Conservation (phyloP, 75 land plant genomes). For the Chamaecyparis obtusa region DNA sequence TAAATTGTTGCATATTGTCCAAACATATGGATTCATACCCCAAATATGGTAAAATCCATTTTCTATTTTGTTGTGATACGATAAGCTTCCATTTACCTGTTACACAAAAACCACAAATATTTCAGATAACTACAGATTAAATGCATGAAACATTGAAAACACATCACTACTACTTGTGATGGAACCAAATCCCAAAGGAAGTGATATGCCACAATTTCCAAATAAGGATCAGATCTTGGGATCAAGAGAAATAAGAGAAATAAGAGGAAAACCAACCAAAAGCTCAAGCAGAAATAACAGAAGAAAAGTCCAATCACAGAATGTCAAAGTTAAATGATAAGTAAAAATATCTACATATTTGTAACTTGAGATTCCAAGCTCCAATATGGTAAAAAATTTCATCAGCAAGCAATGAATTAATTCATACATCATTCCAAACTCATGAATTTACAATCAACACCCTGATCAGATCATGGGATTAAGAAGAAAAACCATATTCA, state of each 20-base stretch:
- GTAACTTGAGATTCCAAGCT: background rate
- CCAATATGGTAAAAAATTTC: background rate
- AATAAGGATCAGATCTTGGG: background rate
- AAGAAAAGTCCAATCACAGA: background rate
- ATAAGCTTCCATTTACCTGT: slow-evolving; percentile 82
- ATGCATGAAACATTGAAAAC: slow-evolving; percentile 7
- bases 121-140: background rate
- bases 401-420: background rate
- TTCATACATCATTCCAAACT: background rate
- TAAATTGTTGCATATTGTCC: slow-evolving; percentile 72
- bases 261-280: background rate
- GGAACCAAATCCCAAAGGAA: background rate
- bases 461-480: background rate
- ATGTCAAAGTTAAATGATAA: background rate
- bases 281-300: background rate
- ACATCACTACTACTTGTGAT: background rate
- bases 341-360: background rate
- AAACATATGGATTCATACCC: slow-evolving; percentile 83
- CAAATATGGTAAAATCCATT: slow-evolving; percentile 82
- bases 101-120: background rate
- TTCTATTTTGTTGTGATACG: slow-evolving; percentile 73
- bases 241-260: background rate
- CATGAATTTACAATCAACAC: background rate
- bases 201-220: background rate
- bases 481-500: background rate